Percentiles rank a stretch among this genome's conserved stretches.
These are phyloP conservation scores for Diutina ranongensis DNA, from an alignment of 1,139 yeast genomes.

Conservation along the genomic window DNA sequence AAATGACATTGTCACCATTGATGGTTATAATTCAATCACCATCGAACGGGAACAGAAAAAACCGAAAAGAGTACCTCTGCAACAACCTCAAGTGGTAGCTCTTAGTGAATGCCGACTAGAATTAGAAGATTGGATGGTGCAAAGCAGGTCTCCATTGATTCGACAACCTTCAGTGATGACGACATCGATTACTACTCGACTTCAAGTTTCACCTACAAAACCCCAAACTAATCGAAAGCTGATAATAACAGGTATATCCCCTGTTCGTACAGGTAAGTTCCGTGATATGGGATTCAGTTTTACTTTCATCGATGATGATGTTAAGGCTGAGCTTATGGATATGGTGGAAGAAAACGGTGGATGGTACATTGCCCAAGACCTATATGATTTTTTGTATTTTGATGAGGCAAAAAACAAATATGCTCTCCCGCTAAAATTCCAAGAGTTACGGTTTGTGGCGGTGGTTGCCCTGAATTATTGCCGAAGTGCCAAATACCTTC, in stretches of 20 bases:
- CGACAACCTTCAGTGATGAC: neutral
- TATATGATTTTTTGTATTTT: neutral
- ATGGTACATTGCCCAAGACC: neutral
- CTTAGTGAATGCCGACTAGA: neutral
- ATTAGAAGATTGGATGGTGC: conserved; percentile 1
- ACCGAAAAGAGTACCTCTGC: neutral
- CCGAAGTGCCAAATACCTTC: conserved; percentile 71
- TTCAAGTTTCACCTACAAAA: neutral
- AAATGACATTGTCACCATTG: neutral
- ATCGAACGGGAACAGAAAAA: neutral
- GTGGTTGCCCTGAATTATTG: conserved; percentile 45
- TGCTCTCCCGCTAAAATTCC: conserved; percentile 8
- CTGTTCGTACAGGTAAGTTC: neutral
- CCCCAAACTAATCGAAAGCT: neutral
- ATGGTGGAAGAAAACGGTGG: neutral
- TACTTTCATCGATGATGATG: neutral
- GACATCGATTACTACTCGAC: neutral
- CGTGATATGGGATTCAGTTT: neutral
- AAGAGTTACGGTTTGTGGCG: conserved; percentile 43
- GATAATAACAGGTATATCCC: neutral
- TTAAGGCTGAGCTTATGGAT: neutral
- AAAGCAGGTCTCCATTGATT: neutral
- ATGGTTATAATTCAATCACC: neutral
- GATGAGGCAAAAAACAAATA: neutral
- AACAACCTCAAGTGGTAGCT: neutral